Base-by-base conservation (phyloP, 106 monocot genomes). In the Dactylorhiza incarnata region DNA sequence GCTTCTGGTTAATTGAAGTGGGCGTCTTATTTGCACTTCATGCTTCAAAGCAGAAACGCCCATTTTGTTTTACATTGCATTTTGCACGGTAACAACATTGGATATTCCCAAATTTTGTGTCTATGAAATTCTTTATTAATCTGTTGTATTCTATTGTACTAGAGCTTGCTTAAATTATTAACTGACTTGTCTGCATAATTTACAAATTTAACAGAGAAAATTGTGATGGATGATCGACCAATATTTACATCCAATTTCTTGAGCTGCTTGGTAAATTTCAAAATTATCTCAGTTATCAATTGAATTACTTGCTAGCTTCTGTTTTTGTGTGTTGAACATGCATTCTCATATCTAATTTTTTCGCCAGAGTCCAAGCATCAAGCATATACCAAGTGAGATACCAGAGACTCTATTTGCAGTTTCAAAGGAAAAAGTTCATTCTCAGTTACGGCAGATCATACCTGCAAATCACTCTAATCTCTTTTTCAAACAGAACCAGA, bases 401-500 rank as follows among this genome's bases (percentile, higher is more conserved):
- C 14, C 65, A 9, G 68, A 76, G 68, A 78, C 82, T 48, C 47
- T 22, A 49, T 25, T 75, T 75, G 24, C 73, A 78, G 80, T 70
- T 49, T 16, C 67, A n/a, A 78, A 50, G 75, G 53, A 50, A 24
- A 78, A 69, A 49, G 68, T 43, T 53, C 46, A 14, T 76, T 29
- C 56, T 75, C 69, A 77, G 45, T 51, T 91, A 48, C 82, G 22
- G 24, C 68, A 80, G 19, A 81, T 91, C 49, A 48, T 85, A 78
- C 89, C 97, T 56, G 94, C 94, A 29, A 97, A 94, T 78, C 84
- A 89, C 45, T 89, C 94, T 82, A 81, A 52, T 68, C 77, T 89
- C 78, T 83, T 81, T 49, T 70, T 43, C 50, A 78, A 79, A 68
- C 67, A 82, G n/a, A 53, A 71, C 25, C 29, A 15, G 73, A 44